Evolutionary conservation across 306 rosid species (phyloP), one percentile per base, ranked within the genome.

Genomic region (Phaseolus lunatus): DNA sequence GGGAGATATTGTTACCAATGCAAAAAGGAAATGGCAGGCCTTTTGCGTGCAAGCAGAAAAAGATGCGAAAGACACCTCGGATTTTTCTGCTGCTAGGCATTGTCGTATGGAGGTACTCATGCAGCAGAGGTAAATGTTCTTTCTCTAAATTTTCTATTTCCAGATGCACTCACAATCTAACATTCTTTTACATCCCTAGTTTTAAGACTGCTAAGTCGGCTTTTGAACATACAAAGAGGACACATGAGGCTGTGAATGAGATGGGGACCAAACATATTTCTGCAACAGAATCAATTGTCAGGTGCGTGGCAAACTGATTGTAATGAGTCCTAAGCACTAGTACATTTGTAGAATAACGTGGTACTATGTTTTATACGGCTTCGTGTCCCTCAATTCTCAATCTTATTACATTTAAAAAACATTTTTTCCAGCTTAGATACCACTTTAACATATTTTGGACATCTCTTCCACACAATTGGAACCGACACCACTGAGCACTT

Each of bases 1-100:
- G 81, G 94, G 82, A 48, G 94, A 89, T 72, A 85, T 91, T 69
- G 80, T 88, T 50, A 82, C 81, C 22, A 84, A 86, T 67, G 96
- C 98, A 5, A 95, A 95, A 82, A 86, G 99, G 61, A 95, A 95
- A 84, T 95, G 99, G 99, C 87, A 88, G 68, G 78, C 88, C 24
- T 95, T 87, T 77, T 86, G 89, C 53, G n/a, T 56, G 24, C 90
- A 91, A 68, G 95, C 97, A 18, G 98, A 91, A 73, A 88, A 83
- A 45, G 96, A 89, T 48, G 84, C 87, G 5, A 92, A 77, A 72
- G 98, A 89, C 31, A 84, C 83, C 35, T 94, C 88, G 68, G 98
- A 91, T 67, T 89, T 88, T 83, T 88, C 97, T 72, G 96, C 97
- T 3, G 91, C 92, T 9, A 92, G 93, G 80, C 98, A 96, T 85